Evolutionary conservation across 192 early-diverging fungal genomes (phyloP).

Genomic region (Coemansia umbellata): DNA sequence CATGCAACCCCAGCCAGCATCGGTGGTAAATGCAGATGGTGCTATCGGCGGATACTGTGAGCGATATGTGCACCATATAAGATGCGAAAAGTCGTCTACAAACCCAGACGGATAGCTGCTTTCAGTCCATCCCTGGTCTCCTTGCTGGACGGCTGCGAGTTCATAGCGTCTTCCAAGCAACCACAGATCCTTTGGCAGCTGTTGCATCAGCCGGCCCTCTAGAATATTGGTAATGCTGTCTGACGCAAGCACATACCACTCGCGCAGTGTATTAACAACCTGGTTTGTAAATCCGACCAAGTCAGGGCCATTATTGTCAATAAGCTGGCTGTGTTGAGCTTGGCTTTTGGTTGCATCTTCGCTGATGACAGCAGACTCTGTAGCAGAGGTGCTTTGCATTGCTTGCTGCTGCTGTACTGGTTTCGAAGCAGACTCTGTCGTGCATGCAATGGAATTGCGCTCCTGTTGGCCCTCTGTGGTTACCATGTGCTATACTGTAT

Average conservation of each 20-base stretch:
- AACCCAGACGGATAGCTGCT: slow-evolving; percentile 51
- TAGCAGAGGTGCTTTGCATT: no score
- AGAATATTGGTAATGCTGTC: slow-evolving; percentile 44
- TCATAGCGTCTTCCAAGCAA: slow-evolving; percentile 45
- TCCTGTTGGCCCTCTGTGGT: no score
- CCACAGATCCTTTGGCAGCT: slow-evolving; percentile 40
- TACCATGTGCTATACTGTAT: no score
- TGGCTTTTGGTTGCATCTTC: neutral
- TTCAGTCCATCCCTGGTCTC: slow-evolving; percentile 1
- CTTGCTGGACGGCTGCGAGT: neutral
- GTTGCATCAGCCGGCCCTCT: slow-evolving; percentile 34
- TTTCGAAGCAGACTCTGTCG: no score
- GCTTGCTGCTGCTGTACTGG: no score
- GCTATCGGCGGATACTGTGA: slow-evolving; percentile 80
- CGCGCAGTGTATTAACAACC: slow-evolving; percentile 44
- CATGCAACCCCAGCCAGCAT: slow-evolving; percentile 98
- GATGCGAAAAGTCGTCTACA: slow-evolving; percentile 72
- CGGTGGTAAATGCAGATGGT: slow-evolving; percentile 72
- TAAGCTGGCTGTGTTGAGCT: neutral
- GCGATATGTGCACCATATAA: slow-evolving; percentile 94
- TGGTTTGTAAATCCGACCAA: slow-evolving; percentile 15
- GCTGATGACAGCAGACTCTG: no score
- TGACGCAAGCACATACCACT: slow-evolving; percentile 45
- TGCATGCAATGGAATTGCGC: no score
- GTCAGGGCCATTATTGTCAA: slow-evolving; percentile 4